Evolutionary conservation across 108 stramenopile species (phyloP).

Genomic region (Nitzschia putrida): DNA sequence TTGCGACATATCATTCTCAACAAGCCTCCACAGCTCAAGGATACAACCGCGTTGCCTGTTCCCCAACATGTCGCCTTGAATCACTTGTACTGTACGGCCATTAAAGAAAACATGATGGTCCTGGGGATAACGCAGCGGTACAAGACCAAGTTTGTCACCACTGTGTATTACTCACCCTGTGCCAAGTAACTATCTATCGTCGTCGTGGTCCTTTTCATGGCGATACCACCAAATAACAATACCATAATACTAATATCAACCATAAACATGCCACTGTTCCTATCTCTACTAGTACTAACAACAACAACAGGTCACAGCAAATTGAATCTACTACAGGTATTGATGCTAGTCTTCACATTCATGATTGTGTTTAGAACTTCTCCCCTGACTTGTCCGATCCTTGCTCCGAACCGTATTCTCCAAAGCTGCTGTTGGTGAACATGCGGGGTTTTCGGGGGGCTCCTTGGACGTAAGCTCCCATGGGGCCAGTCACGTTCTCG

Average conservation of each 20-base stretch:
- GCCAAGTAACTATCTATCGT: conserved; percentile 11
- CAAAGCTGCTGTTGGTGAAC: conserved; percentile 20
- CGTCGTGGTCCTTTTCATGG: too few relatives aligned
- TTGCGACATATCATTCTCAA: conserved; percentile 98
- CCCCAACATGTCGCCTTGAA: conserved; percentile 98
- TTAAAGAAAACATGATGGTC: conserved; percentile 99
- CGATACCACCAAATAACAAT: too few relatives aligned
- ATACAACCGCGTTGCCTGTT: conserved; percentile 91
- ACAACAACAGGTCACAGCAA: too few relatives aligned
- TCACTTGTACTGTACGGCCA: conserved; percentile 99
- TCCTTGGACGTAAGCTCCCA: conserved; percentile 77
- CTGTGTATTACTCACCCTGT: conserved; percentile 94
- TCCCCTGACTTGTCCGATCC: background rate
- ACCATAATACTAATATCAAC: too few relatives aligned
- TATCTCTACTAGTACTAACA: too few relatives aligned
- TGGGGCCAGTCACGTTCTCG: conserved; percentile 86
- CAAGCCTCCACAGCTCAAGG: conserved; percentile 88
- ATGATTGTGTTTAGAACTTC: background rate
- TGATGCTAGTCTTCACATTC: too few relatives aligned
- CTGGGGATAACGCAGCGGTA: conserved; percentile 96
- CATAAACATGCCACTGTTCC: too few relatives aligned
- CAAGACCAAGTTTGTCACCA: conserved; percentile 95
- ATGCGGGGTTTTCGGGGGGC: conserved; percentile 25
- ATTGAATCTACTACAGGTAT: too few relatives aligned
- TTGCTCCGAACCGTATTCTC: conserved; percentile 8